Conservation (phyloP, 2,329 filamentous ascomycete genomes). For the Leptodontidium sp. region DNA sequence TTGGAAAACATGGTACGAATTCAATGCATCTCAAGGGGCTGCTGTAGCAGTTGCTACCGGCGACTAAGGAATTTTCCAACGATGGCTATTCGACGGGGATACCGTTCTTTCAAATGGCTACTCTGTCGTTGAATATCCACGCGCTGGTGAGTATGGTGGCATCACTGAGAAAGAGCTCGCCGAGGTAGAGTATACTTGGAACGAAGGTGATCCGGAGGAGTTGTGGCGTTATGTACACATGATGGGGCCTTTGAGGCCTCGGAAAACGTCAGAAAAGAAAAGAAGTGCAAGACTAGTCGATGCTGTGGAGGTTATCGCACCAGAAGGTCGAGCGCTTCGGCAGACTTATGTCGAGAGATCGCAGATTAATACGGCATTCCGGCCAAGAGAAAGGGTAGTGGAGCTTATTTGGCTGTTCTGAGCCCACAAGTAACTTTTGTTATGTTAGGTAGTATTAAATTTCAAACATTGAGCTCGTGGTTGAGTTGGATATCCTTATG, state of each 20-base stretch:
- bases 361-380: conserved; percentile 11
- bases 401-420: conserved; percentile 15
- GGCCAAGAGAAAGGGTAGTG: conserved; percentile 18
- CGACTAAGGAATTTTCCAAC: conserved; percentile 18
- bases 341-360: conserved; percentile 17
- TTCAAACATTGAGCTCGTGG: no score
- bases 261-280: conserved; percentile 20
- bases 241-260: conserved; percentile 16
- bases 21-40: conserved; percentile 7
- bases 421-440: no score
- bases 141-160: background rate
- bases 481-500: no score
- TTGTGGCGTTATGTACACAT: conserved; percentile 19
- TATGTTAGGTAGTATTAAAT: no score
- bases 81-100: conserved; percentile 17
- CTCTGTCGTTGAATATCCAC: conserved; percentile 19
- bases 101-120: conserved; percentile 20
- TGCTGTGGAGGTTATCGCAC: conserved; percentile 9
- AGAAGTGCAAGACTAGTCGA: conserved; percentile 19
- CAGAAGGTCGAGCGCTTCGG: conserved; percentile 11
- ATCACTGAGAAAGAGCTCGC: conserved; percentile 16
- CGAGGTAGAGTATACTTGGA: conserved; percentile 18
- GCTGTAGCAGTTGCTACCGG: conserved; percentile 8
- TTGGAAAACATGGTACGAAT: conserved; percentile 20
- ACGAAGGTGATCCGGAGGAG: conserved; percentile 20